Base-by-base conservation (phyloP, 345 rosid species). In the Trapa bicornis region DNA sequence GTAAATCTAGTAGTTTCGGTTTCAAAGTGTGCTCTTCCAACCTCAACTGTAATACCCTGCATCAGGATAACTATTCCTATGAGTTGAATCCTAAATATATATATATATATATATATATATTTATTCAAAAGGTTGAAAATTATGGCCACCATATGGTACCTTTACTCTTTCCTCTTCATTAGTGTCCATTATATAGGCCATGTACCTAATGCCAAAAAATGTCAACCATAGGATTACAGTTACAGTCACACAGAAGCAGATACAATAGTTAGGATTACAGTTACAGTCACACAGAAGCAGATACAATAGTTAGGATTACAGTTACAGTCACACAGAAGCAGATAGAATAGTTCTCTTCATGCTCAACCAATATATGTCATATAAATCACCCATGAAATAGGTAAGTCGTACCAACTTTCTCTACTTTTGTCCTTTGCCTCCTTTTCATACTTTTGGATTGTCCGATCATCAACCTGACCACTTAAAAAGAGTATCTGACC, bases 151-250 rank as follows among this genome's bases (percentile, higher is more conserved):
- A 22, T 22, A 22, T 22, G 29, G 47, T 83, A 94, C 91, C 97
- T 89, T 87, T 69, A 80, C 78, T 73, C 99, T 83, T 79, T 94
- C 99, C 80, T 91, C 99, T 79, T 94, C 97, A 77, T 91, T 91
- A 50, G 99, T 94, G 76, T 94, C 99, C 99, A 94, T 94, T 63
- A 94, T 89, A 74, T 89, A 94, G 43, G 99, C 99, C 99, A 94
- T 94, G 73, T 91, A 91, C 99, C 99, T 94, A 75, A 61, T 56
- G 76, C 37, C 17, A 33, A 61, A 1, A 39, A 39, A 69, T 14
- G 65, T 39, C n/a, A 38, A 45, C 62, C 37, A 22, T 22, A 22
- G 37, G 4, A 42, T 65, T 5, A 42, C 0, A 29, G 35, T 11
- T 6, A 32, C 35, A 58, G 3, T 10, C 38, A 58, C 11, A 9